phyloP scores from a whole-genome alignment of 192 early-diverging fungal genomes.

The Neocallimastix lanati region DNA sequence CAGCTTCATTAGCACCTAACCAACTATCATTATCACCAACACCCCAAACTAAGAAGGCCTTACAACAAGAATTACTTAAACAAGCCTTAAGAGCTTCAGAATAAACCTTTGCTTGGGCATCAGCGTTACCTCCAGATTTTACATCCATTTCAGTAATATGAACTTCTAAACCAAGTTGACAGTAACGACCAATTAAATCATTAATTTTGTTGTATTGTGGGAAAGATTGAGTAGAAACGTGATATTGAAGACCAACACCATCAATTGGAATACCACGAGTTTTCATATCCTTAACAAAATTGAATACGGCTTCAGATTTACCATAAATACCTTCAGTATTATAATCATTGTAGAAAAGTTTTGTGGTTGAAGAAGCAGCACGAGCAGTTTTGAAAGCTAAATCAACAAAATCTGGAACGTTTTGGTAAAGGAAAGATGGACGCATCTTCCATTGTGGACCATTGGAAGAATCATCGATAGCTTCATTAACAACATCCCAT shows the following conservation, averaged over 20 bases:
- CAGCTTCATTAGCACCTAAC: neutral
- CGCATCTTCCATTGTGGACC: constrained; percentile 7
- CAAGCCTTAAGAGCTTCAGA: neutral
- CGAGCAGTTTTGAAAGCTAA: constrained; percentile 12
- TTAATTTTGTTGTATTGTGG: neutral
- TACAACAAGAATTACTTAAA: neutral
- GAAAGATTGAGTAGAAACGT: constrained; percentile 6
- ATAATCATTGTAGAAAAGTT: constrained; percentile 16
- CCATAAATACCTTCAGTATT: constrained; percentile 2
- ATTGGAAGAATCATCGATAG: neutral
- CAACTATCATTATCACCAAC: neutral
- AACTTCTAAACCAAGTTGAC: neutral
- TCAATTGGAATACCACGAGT: constrained; percentile 11
- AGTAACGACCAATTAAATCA: neutral
- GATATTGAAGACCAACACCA: constrained; percentile 10
- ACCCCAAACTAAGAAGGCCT: neutral
- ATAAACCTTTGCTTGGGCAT: neutral
- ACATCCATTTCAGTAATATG: neutral
- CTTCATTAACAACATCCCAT: constrained; percentile 7
- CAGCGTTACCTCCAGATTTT: neutral
- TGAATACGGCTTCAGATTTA: constrained; percentile 7
- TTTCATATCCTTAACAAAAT: constrained; percentile 2
- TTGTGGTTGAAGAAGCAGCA: constrained; percentile 9
- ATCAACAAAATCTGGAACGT: constrained; percentile 1
- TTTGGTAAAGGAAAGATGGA: constrained; percentile 9